phyloP scores from a whole-genome alignment of 139 green algal genomes.

The Closterium sp. region DNA sequence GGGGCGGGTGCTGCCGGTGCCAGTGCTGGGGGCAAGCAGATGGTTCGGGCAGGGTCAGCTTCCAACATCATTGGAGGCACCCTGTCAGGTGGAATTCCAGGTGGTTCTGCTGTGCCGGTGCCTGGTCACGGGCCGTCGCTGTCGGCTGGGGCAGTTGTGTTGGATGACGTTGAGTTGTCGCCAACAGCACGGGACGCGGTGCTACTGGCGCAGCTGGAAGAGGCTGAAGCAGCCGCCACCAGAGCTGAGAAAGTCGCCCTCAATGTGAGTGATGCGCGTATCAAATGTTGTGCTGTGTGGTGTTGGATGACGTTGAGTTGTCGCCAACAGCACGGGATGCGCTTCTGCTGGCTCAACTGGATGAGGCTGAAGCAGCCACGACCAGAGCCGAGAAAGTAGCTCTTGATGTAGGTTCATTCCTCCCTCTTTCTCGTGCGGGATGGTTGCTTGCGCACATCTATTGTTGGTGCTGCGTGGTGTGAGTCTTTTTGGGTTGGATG shows the following conservation, averaged over 20 bases:
- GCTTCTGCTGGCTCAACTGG: constrained; percentile 5
- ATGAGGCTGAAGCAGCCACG: constrained; percentile 10
- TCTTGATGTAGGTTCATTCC: constrained; percentile 12
- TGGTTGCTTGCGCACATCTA: too few relatives aligned
- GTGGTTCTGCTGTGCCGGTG: neutral
- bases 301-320: neutral
- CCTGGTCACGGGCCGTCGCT: neutral
- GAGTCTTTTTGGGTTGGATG: too few relatives aligned
- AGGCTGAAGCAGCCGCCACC: neutral
- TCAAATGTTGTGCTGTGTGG: too few relatives aligned
- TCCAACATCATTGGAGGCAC: neutral
- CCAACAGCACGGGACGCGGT: neutral
- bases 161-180: neutral
- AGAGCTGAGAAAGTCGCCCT: neutral
- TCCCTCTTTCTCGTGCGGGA: too few relatives aligned
- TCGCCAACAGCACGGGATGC: neutral
- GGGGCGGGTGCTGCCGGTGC: neutral
- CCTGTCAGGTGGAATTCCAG: neutral
- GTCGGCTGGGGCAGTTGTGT: too few relatives aligned
- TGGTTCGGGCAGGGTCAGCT: neutral
- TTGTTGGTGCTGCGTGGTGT: too few relatives aligned
- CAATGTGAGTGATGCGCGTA: too few relatives aligned
- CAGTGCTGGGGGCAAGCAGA: neutral
- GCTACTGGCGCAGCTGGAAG: constrained; percentile 12
- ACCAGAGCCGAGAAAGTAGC: neutral